Conservation (phyloP, 2,329 filamentous ascomycete species). For the Neopestalotiopsis clavispora region DNA sequence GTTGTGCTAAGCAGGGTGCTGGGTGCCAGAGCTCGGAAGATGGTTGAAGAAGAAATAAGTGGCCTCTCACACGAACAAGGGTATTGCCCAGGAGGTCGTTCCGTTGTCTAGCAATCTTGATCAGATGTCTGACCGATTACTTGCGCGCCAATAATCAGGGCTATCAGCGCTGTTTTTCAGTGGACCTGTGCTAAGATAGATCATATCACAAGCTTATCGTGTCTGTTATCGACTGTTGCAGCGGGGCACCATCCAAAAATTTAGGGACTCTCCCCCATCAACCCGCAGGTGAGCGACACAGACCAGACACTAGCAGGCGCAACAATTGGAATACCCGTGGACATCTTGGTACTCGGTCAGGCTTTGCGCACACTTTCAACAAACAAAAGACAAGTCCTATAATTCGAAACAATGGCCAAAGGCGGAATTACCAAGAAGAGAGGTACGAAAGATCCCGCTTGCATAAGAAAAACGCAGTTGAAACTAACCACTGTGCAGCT, state of each 20-base stretch:
- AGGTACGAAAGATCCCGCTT: slow-evolving; percentile 23
- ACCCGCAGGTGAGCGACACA: not conserved
- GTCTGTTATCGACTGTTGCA: slow-evolving; percentile 15
- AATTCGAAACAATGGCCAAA: slow-evolving; percentile 36
- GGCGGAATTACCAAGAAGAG: slow-evolving; percentile 37
- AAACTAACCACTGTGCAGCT: slow-evolving; percentile 34
- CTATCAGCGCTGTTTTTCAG: not conserved
- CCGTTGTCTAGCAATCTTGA: not conserved
- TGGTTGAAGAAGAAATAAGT: slow-evolving; percentile 1
- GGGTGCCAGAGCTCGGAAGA: not conserved
- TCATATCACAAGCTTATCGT: slow-evolving; percentile 17
- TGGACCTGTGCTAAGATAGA: not conserved
- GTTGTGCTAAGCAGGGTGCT: not conserved
- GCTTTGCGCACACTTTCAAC: not conserved
- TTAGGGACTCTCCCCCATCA: slow-evolving; percentile 6
- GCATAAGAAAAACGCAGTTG: not conserved
- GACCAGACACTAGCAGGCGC: not conserved
- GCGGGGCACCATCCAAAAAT: slow-evolving; percentile 20
- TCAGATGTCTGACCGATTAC: not conserved
- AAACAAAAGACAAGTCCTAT: not conserved
- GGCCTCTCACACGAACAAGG: not conserved
- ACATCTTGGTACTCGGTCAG: not conserved
- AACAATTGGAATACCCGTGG: not conserved
- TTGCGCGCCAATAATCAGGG: not conserved
- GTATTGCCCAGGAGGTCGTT: not conserved